phyloP scores from a whole-genome alignment of 1,284 basidiomycete species.

The Trametes sp. region DNA sequence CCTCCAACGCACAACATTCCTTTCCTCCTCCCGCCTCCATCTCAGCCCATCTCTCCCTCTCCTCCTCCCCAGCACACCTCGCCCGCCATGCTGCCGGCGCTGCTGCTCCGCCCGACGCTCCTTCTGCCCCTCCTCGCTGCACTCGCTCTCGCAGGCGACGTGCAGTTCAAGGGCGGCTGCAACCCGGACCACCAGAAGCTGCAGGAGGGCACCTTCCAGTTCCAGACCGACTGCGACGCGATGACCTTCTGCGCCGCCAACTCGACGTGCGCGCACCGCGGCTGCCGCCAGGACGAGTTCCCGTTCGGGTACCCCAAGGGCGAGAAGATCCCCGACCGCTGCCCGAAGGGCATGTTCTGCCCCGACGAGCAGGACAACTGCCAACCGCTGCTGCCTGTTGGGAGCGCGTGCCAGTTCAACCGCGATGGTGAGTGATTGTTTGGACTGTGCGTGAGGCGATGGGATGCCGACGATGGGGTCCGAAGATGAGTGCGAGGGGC shows the following conservation, averaged over 20 bases:
- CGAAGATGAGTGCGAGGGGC: conserved; percentile 78
- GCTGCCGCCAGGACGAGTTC: conserved; percentile 80
- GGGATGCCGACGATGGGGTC: not conserved
- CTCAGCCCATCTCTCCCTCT: not conserved
- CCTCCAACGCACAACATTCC: conserved; percentile 20
- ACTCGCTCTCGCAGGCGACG: conserved; percentile 51
- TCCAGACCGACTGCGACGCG: conserved; percentile 79
- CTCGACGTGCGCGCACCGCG: conserved; percentile 66
- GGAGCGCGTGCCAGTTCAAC: conserved; percentile 82
- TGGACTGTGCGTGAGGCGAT: not conserved
- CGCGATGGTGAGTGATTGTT: conserved; percentile 72
- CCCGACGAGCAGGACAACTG: conserved; percentile 86
- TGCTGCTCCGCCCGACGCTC: conserved; percentile 51
- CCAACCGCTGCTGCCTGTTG: conserved; percentile 65
- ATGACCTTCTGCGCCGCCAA: conserved; percentile 69
- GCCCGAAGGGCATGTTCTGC: conserved; percentile 73
- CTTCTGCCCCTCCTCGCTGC: conserved; percentile 44
- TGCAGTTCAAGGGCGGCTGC: conserved; percentile 58
- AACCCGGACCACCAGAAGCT: conserved; percentile 66
- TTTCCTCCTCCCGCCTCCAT: conserved; percentile 9
- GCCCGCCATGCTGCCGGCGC: conserved; percentile 26
- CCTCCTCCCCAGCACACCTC: not conserved
- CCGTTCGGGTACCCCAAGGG: conserved; percentile 68
- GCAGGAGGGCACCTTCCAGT: conserved; percentile 76
- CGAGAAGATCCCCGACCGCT: conserved; percentile 65